Evolutionary conservation across 208 protist genomes (phyloP).

Genomic region (Trypanosoma platydactyli): DNA sequence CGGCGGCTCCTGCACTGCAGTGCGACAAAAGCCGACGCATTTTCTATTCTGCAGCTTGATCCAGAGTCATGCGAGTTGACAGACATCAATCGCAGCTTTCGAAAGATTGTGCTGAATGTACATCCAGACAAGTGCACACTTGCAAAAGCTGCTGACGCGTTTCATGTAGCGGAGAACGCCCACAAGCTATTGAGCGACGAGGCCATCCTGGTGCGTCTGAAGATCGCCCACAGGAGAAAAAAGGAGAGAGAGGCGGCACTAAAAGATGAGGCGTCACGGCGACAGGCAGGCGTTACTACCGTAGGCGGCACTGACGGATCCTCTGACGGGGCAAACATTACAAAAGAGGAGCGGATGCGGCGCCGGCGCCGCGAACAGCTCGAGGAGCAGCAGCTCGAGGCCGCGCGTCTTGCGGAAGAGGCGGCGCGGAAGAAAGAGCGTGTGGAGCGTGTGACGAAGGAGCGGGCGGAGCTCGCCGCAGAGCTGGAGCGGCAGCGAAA

Average conservation of each 20-base stretch:
- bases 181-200: constrained; percentile 79
- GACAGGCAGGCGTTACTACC: constrained; percentile 8
- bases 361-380: constrained; percentile 49
- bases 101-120: constrained; percentile 75
- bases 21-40: constrained; percentile 41
- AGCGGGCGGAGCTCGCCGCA: constrained; percentile 49
- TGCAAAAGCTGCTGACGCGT: constrained; percentile 71
- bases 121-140: constrained; percentile 91
- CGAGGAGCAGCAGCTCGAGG: constrained; percentile 75
- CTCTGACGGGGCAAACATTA: constrained; percentile 20
- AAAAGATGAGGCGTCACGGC: constrained; percentile 33
- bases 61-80: constrained; percentile 51
- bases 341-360: constrained; percentile 38
- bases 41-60: constrained; percentile 68
- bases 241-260: constrained; percentile 43
- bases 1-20: constrained; percentile 56
- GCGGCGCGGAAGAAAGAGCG: constrained; percentile 57
- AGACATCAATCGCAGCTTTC: constrained; percentile 75
- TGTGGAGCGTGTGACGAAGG: constrained; percentile 53
- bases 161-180: constrained; percentile 79
- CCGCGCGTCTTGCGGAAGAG: constrained; percentile 74
- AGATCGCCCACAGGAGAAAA: constrained; percentile 64
- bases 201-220: constrained; percentile 64
- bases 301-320: constrained; percentile 3
- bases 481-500: constrained; percentile 80